Base-by-base conservation (phyloP, 1,139 yeast genomes). In the Kodamaea ohmeri region DNA sequence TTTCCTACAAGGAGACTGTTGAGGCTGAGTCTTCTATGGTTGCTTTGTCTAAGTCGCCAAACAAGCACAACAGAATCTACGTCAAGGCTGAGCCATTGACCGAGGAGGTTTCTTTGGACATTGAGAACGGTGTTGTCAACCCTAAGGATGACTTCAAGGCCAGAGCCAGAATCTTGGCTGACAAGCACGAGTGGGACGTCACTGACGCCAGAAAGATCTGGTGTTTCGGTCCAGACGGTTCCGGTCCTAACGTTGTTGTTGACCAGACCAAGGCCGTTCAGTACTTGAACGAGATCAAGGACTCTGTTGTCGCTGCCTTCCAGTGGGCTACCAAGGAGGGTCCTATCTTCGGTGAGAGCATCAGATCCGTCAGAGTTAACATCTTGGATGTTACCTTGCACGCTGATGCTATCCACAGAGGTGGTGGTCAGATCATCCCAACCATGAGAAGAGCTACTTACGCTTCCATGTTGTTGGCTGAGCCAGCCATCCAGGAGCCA, bases 211-310 rank as follows among this genome's bases (percentile, higher is more conserved):
- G 98, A 85, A 92, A 92, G 94, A 92, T 92, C 68, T 92, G 98
- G 98, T 89, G 97, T 86, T 92, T 92, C 89, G 98, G 98, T 80
- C 98, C 98, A 71, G 98, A 92, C 67, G 97, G 97, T 77, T 80
- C 79, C 72, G 98, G 98, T 78, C 92, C 98, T 65, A 92, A 92
- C 80, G 75, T 92, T 70, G 97, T 92, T 69, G 95, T 92, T 74
- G 98, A 92, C 79, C 97, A 90, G 79, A 90, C 98, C 67, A 92
- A 92, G 92, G 97, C 98, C 64, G 97, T 92, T 51, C 97, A 92
- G 80, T 92, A 90, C 90, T 84, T 92, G 78, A 74, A 81, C 73
- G 98, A 92, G 82, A 92, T 92, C 81, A 92, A 92, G 87, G 98
- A 92, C 75, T 90, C 96, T 65, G 96, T 90, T 65, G 96, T 90